Conservation (phyloP, 2,329 filamentous ascomycete species). For the Aureobasidium sp. region DNA sequence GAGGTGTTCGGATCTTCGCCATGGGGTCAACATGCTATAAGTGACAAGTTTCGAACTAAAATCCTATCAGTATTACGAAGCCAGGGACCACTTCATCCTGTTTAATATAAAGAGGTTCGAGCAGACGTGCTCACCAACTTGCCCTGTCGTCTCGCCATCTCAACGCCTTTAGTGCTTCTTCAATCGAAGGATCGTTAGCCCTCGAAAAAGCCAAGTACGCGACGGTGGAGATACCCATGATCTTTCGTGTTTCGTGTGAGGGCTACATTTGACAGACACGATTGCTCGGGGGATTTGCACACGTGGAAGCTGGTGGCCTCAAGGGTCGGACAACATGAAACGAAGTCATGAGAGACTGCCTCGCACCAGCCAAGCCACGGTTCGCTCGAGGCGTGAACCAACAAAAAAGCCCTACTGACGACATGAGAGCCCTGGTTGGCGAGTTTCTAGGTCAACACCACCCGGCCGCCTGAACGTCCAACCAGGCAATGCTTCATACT, state of each 20-base stretch:
- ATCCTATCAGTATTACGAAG: neutral
- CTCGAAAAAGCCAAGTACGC: neutral
- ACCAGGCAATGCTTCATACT: neutral
- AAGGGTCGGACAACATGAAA: neutral
- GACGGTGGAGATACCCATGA: neutral
- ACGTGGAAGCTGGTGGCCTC: neutral
- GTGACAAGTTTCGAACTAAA: neutral
- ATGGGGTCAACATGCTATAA: neutral
- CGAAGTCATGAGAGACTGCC: neutral
- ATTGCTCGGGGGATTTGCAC: neutral
- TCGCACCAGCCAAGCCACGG: neutral
- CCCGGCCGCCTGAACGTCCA: neutral
- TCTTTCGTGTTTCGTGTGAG: neutral
- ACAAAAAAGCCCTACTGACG: neutral
- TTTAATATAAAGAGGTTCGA: constrained; percentile 7
- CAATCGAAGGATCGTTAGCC: neutral
- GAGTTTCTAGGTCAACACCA: neutral
- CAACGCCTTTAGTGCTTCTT: neutral
- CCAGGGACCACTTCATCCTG: neutral
- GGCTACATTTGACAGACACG: neutral
- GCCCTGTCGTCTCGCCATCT: neutral
- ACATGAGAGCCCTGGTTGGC: neutral
- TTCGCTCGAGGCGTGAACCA: neutral
- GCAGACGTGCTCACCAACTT: neutral
- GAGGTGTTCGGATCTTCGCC: neutral